These are phyloP conservation scores for Eragrostis tef DNA, from an alignment of 202 grass and related monocot genomes.

Conservation along the genomic window DNA sequence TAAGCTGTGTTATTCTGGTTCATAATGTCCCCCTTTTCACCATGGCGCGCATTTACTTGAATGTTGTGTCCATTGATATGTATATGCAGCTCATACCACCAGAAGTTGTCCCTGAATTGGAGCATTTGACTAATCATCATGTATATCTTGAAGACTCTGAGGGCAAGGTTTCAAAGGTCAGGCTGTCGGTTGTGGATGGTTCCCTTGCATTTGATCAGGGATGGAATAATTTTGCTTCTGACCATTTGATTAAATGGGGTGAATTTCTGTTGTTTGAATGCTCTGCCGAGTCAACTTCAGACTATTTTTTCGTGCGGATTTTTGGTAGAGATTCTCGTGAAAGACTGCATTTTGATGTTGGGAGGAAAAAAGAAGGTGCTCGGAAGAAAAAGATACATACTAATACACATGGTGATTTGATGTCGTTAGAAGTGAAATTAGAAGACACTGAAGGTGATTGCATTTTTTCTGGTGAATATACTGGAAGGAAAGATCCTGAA, in stretches of 20 bases:
- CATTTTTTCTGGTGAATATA: conserved; percentile 32
- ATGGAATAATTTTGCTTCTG: conserved; percentile 63
- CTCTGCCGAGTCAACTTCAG: conserved; percentile 1
- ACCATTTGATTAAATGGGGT: conserved; percentile 54
- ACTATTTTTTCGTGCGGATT: conserved; percentile 55
- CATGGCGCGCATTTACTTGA: not conserved
- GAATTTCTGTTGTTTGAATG: conserved; percentile 60
- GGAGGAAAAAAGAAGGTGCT: conserved; percentile 12
- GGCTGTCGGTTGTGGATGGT: conserved; percentile 47
- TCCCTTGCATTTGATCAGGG: conserved; percentile 59
- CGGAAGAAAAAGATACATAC: conserved; percentile 20
- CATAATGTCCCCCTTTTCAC: not conserved
- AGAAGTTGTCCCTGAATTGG: conserved; percentile 12
- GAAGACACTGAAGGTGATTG: conserved; percentile 17
- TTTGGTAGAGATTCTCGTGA: conserved; percentile 50
- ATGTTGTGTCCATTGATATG: not conserved
- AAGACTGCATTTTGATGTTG: conserved; percentile 42
- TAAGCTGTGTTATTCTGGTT: not conserved
- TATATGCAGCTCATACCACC: conserved; percentile 62
- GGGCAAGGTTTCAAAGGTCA: conserved; percentile 39
- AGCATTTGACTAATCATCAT: conserved; percentile 38
- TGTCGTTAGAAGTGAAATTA: conserved; percentile 7
- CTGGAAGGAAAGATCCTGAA: conserved; percentile 11
- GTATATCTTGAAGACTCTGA: conserved; percentile 58
- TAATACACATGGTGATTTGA: conserved; percentile 20